Percentiles rank a stretch among this genome's conserved stretches.
These are phyloP conservation scores for Lecanoromycetidae sp. DNA, from an alignment of 2,329 filamentous ascomycete species.

Conservation along the genomic window DNA sequence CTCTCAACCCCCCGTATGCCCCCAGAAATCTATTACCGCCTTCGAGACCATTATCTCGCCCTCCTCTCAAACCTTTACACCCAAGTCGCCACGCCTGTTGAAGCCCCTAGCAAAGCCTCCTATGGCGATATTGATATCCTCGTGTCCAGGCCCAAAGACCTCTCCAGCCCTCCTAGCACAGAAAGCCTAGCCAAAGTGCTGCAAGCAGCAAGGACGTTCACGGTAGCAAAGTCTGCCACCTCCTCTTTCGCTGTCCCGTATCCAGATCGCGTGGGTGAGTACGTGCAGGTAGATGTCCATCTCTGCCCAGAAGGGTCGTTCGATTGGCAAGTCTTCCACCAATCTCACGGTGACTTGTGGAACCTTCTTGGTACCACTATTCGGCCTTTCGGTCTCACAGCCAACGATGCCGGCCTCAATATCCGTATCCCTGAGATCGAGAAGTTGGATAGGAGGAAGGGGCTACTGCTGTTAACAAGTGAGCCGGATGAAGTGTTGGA, in stretches of 20 bases:
- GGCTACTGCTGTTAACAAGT: slow-evolving; percentile 48
- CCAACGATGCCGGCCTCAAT: slow-evolving; percentile 51
- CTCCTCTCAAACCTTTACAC: slow-evolving; percentile 42
- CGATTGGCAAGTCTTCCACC: slow-evolving; percentile 55
- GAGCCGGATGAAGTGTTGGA: slow-evolving; percentile 44
- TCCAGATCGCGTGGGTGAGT: slow-evolving; percentile 29
- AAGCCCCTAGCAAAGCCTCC: slow-evolving; percentile 55
- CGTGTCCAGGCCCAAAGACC: slow-evolving; percentile 38
- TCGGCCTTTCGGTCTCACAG: slow-evolving; percentile 52
- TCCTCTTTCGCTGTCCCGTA: slow-evolving; percentile 44
- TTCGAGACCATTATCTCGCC: slow-evolving; percentile 36
- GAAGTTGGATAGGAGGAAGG: slow-evolving; percentile 40
- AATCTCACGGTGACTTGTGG: slow-evolving; percentile 61
- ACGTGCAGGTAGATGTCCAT: slow-evolving; percentile 59
- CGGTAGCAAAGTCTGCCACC: slow-evolving; percentile 18
- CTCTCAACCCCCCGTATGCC: slow-evolving; percentile 57
- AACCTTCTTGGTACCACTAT: slow-evolving; percentile 53
- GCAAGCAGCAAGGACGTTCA: neutral
- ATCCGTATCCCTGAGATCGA: slow-evolving; percentile 60
- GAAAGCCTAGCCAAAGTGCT: slow-evolving; percentile 15
- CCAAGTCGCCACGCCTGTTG: slow-evolving; percentile 48
- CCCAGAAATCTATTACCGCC: slow-evolving; percentile 41
- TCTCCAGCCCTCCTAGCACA: slow-evolving; percentile 14
- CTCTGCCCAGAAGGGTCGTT: slow-evolving; percentile 37
- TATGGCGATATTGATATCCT: slow-evolving; percentile 66